Evolutionary conservation across 2,329 filamentous ascomycete species (phyloP).

Genomic region (Cercospora nicotianae): DNA sequence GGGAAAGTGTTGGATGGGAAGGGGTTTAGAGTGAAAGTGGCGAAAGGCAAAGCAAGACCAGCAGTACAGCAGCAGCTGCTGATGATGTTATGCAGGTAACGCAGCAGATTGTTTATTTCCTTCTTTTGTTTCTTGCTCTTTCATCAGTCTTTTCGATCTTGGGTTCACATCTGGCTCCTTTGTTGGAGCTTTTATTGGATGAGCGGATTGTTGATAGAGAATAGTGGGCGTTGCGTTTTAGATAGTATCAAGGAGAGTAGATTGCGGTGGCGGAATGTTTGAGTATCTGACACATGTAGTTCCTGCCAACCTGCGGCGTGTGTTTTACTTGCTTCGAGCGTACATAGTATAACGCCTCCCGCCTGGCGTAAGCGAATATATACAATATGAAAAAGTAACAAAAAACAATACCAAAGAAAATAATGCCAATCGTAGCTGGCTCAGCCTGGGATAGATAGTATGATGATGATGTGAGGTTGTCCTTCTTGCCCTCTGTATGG

Average conservation of each 20-base stretch:
- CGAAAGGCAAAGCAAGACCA: constrained; percentile 1
- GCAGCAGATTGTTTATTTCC: constrained; percentile 5
- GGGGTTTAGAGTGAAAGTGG: neutral
- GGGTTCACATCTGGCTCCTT: neutral
- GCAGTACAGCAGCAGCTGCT: constrained; percentile 1
- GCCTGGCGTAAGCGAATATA: neutral
- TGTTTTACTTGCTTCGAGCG: neutral
- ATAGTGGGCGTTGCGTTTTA: neutral
- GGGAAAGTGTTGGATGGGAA: neutral
- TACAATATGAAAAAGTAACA: neutral
- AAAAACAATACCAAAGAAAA: neutral
- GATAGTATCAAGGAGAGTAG: neutral
- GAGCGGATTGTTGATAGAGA: neutral
- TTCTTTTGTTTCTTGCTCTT: neutral
- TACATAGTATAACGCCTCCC: neutral
- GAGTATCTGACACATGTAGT: neutral
- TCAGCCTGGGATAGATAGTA: neutral
- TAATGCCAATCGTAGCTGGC: neutral
- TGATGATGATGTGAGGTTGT: neutral
- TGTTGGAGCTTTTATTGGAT: neutral
- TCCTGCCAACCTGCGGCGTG: neutral
- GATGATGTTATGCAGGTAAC: constrained; percentile 3
- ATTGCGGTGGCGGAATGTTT: too few relatives aligned
- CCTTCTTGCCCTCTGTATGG: neutral
- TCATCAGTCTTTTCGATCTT: neutral